Conservation (phyloP, 257 asterid species). For the Vinca minor region DNA sequence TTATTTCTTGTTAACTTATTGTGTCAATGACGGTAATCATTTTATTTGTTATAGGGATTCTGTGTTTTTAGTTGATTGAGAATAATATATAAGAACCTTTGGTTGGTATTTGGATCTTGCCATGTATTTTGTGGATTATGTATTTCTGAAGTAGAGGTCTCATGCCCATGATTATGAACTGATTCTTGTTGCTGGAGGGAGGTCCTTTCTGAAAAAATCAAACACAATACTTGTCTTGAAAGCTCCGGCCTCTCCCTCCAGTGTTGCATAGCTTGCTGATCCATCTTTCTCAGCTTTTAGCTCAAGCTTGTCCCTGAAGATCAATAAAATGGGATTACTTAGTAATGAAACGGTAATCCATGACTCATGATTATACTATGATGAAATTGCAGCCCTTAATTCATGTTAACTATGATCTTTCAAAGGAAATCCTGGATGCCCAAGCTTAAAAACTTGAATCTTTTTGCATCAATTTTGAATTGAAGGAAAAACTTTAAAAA, state of each 20-base stretch:
- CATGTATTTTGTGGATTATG: too few relatives aligned
- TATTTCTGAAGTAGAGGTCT: conserved; percentile 23
- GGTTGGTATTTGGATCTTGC: not conserved
- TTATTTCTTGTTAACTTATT: not conserved
- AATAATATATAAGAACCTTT: not conserved
- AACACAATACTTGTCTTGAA: conserved; percentile 85
- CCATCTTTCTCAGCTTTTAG: conserved; percentile 80
- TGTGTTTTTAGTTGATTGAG: not conserved
- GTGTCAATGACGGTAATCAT: not conserved
- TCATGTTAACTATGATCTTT: too few relatives aligned
- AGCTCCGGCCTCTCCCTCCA: conserved; percentile 84
- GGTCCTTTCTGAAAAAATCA: conserved; percentile 85
- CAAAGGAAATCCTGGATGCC: too few relatives aligned
- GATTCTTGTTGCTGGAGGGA: conserved; percentile 30
- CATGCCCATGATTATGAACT: conserved; percentile 23
- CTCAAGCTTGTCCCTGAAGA: conserved; percentile 81
- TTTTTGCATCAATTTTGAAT: too few relatives aligned
- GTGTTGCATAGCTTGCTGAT: conserved; percentile 78
- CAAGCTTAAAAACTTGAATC: too few relatives aligned
- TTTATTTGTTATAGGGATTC: conserved; percentile 3
- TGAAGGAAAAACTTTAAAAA: too few relatives aligned
- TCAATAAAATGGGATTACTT: too few relatives aligned
- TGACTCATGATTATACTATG: too few relatives aligned
- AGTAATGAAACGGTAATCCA: too few relatives aligned
- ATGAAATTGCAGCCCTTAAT: too few relatives aligned